Base-by-base conservation (phyloP, 2,329 filamentous ascomycete genomes). In the Penicillium sp. region DNA sequence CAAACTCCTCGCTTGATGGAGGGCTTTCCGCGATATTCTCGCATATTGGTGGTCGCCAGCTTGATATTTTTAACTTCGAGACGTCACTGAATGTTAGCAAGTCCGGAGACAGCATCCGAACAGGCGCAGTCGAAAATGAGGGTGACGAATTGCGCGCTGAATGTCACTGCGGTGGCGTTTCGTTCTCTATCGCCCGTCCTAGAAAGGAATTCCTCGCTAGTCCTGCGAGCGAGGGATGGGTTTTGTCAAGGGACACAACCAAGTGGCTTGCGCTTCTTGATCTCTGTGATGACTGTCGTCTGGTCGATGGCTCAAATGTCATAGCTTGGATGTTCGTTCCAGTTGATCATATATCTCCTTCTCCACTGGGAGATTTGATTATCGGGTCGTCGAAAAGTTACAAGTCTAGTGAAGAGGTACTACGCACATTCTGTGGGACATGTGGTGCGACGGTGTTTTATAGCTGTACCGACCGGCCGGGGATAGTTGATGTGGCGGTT, bases 361-460 rank as follows among this genome's bases (percentile, higher is more conserved):
- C 39, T 43, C 69, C n/a, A 1, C 53, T 59, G 1, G 33, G 42
- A 0, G 48, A 65, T 41, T 35, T 68, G 5, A 27, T 59, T 3
- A 74, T 78, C 36, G 77, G 78, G 6, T 75, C 75, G 2, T 63
- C 75, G 29, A 78, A 76, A 58, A 57, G 58, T 3, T 80, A 78
- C 59, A 57, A 61, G 8, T 79, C 75, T 6, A 76, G 73, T 2
- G 17, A 61, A 1, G 70, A 63, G 3, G 75, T 76, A 6, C 63
- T 66, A 15, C 70, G 79, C 31, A 74, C 72, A 13, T 81, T 81
- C 64, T 82, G 80, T 61, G 70, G 72, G 5, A 68, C 42, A 0
- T 82, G 80, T 60, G 79, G 79, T 0, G 79, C 80, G 7, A 75
- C 68, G 2, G 73, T 79, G 4, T 78, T 77, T 53, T 81, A 73